Base-by-base conservation (phyloP, 2,329 filamentous ascomycete species). In the Trichoderma sp. region DNA sequence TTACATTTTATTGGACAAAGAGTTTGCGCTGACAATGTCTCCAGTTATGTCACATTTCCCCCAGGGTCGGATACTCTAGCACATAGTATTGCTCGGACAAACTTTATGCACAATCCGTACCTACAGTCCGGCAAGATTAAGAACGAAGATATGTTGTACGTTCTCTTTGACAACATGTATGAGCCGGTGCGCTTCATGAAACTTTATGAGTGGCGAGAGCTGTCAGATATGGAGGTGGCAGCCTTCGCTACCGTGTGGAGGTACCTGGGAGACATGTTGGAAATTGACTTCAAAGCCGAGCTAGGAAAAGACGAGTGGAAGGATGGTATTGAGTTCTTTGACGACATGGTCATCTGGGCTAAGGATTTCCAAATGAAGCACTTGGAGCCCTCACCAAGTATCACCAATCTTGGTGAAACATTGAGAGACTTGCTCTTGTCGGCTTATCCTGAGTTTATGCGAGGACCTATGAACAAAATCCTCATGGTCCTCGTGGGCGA, bases 191-290 rank as follows among this genome's bases (percentile, higher is more conserved):
- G 84, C 16, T 93, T 90, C 82, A 84, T 91, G 37, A 76, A 83
- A 5, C 80, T 80, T 6, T 91, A 88, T 73, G 92, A 95, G 76
- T 95, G 91, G 91, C 86, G 92, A 2, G 49, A 80, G 5, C 77
- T 92, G 26, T 90, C 85, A 18, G 86, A 90, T 0, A 82, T 94
- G 78, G 92, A 94, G 77, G 77, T 82, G 11, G 91, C 89, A 70
- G 91, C 90, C 0, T 78, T 90, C 34, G 89, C 86, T 18, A 88
- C 87, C 0, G 88, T 91, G 74, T 94, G 90, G 91, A 91, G 91
- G 77, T 83, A 83, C 64, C 79, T 92, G 18, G 91, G 91, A 16
- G 89, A 93, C 73, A 86, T 87, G 64, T 90, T 94, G 87, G 84
- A 83, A 0, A 91, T 94, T 70, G 76, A 82, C 59, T 87, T 86